Base-by-base conservation (phyloP, 257 asterid species). In the Petunia axillaris region DNA sequence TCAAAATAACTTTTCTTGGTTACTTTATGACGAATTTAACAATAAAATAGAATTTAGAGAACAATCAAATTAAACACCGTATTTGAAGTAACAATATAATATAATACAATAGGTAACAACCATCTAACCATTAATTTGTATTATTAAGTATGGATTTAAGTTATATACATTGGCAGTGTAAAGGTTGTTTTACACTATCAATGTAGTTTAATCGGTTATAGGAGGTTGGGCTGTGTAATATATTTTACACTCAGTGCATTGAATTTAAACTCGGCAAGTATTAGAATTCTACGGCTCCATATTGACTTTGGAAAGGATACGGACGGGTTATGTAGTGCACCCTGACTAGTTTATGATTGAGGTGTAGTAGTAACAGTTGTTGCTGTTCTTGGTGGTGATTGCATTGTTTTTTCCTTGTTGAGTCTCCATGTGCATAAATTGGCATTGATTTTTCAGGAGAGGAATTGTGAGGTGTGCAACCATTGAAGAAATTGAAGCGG, bases 401-500 rank as follows among this genome's bases (percentile, higher is more conserved):
- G 74, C 55, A 6, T 63, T 75, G 50, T 39, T 6, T 35, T 70
- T 5, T 78, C 36, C 35, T 55, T 58, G 64, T 64, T 70, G 43
- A 46, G 11, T 71, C 59, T 70, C 25, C 77, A 71, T 50, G 36
- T 71, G 10, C 4, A 4, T 48, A 71, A 10, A 41, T 10, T 71
- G 43, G 59, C 25, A 66, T 52, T 52, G 41, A 59, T 78, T 83
- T 78, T 78, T 80, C 88, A 96, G 99, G 84, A 71, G 59, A 60
- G 93, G 92, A 55, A 91, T 85, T 14, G 8, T 93, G 71, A 89
- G 87, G 82, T 89, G 97, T 84, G 98, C 98, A 65, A 96, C 98
- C 68, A 83, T 90, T 41, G 98, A 96, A 75, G 98, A 96, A 85
- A 94, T 96, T 14, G 98, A 92, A 85, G 96, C 90, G 44, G 98